These are phyloP conservation scores for Polyporus arcularius DNA, from an alignment of 768 basidiomycete genomes.

Conservation along the genomic window DNA sequence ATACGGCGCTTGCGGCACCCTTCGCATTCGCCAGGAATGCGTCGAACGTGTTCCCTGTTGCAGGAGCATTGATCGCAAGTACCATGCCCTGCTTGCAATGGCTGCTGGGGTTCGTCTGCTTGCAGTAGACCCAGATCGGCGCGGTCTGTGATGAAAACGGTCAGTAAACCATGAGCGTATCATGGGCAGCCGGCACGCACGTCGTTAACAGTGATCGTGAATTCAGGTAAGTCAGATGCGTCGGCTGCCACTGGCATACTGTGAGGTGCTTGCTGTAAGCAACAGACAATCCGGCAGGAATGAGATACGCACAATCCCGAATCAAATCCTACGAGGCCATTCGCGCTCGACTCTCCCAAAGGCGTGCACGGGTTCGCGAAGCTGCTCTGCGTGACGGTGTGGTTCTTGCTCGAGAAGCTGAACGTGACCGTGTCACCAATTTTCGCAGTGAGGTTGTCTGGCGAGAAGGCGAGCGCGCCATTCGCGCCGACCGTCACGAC, in stretches of 20 bases:
- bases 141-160: slow-evolving; percentile 36
- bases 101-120: slow-evolving; percentile 33
- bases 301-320: slow-evolving; percentile 36
- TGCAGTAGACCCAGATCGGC: slow-evolving; percentile 62
- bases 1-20: not conserved
- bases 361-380: slow-evolving; percentile 38
- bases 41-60: slow-evolving; percentile 50
- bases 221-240: slow-evolving; percentile 52
- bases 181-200: slow-evolving; percentile 27
- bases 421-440: slow-evolving; percentile 43
- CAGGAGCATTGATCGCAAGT: slow-evolving; percentile 56
- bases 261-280: not conserved
- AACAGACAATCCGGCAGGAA: not conserved
- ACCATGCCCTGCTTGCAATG: slow-evolving; percentile 52
- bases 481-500: slow-evolving; percentile 31
- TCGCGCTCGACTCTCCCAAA: slow-evolving; percentile 45
- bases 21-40: slow-evolving; percentile 44
- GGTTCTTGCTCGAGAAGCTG: slow-evolving; percentile 42
- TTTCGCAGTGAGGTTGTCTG: slow-evolving; percentile 36
- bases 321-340: slow-evolving; percentile 43
- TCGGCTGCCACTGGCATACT: slow-evolving; percentile 50
- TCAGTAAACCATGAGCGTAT: not conserved
- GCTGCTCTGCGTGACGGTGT: slow-evolving; percentile 39
- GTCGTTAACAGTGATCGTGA: slow-evolving; percentile 54
- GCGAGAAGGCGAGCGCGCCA: slow-evolving; percentile 29